phyloP scores from a whole-genome alignment of 192 early-diverging fungal genomes.

The Coemansia sp. region DNA sequence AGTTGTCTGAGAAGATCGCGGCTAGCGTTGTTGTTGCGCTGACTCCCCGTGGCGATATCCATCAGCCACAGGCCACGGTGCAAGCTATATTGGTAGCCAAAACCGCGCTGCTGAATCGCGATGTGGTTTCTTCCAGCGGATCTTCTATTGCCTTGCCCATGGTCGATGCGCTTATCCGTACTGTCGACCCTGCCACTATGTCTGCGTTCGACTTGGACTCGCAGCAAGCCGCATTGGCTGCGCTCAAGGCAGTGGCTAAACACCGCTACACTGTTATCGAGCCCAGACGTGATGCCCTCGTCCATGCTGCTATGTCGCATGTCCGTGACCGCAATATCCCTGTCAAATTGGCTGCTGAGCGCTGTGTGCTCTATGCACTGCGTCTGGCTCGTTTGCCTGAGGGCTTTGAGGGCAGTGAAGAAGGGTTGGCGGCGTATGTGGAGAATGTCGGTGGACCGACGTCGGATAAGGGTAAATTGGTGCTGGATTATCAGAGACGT shows the following conservation, averaged over 20 bases:
- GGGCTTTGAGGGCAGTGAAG: constrained; percentile 30
- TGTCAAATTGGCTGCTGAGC: constrained; percentile 85
- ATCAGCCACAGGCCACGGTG: constrained; percentile 32
- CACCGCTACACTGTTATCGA: constrained; percentile 53
- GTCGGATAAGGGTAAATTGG: constrained; percentile 50
- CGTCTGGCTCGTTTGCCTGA: constrained; percentile 57
- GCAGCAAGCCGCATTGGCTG: constrained; percentile 58
- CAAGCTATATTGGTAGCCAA: constrained; percentile 37
- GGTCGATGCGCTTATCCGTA: constrained; percentile 25
- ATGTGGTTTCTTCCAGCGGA: not conserved
- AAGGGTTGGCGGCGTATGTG: constrained; percentile 39
- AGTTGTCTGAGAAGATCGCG: constrained; percentile 63
- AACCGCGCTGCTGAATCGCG: not conserved
- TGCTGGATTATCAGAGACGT: constrained; percentile 66
- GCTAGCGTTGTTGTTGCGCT: constrained; percentile 65
- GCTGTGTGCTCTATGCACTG: constrained; percentile 73
- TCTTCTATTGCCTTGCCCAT: constrained; percentile 8
- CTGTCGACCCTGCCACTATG: constrained; percentile 27
- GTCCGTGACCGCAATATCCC: constrained; percentile 81
- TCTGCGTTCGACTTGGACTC: constrained; percentile 39
- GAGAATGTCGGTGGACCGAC: constrained; percentile 56
- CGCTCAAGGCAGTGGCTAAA: constrained; percentile 61
- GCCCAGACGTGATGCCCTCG: constrained; percentile 57
- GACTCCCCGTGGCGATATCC: constrained; percentile 36
- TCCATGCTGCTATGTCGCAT: constrained; percentile 69